Evolutionary conservation across 2,329 filamentous ascomycete species (phyloP).

Genomic region (Fusarium armeniacum): DNA sequence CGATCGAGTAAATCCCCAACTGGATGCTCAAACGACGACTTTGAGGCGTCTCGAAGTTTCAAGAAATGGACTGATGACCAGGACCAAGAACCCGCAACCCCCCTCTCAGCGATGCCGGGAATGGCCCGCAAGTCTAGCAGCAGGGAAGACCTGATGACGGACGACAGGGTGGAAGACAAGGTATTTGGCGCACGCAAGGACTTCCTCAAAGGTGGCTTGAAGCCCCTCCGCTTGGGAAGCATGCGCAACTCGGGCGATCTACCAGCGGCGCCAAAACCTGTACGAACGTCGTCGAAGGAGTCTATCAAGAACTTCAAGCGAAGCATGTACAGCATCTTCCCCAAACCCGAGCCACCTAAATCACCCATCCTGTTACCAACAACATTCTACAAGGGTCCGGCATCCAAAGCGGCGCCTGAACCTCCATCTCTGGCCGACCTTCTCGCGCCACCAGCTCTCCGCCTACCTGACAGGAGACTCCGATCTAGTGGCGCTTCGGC

Average conservation of each 20-base stretch:
- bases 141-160: slow-evolving; percentile 29
- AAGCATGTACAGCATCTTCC: slow-evolving; percentile 50
- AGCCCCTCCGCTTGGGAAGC: slow-evolving; percentile 41
- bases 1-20: slow-evolving; percentile 73
- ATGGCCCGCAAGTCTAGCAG: slow-evolving; percentile 29
- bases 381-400: slow-evolving; percentile 59
- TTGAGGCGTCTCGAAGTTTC: slow-evolving; percentile 22
- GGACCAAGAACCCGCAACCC: slow-evolving; percentile 29
- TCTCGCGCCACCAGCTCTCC: slow-evolving; percentile 61
- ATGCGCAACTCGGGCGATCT: slow-evolving; percentile 40
- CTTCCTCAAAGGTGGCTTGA: slow-evolving; percentile 38
- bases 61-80: slow-evolving; percentile 38
- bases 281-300: slow-evolving; percentile 35
- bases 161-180: slow-evolving; percentile 53
- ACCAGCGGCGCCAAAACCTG: slow-evolving; percentile 36
- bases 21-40: slow-evolving; percentile 57
- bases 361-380: slow-evolving; percentile 60
- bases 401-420: slow-evolving; percentile 22
- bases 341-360: slow-evolving; percentile 35
- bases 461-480: slow-evolving; percentile 55
- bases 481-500: slow-evolving; percentile 73
- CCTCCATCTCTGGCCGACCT: slow-evolving; percentile 27
- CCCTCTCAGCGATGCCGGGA: slow-evolving; percentile 21
- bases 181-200: slow-evolving; percentile 48
- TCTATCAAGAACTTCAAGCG: slow-evolving; percentile 46